These are phyloP conservation scores for Solanum corneliomulleri DNA, from an alignment of 257 asterid species.

Conservation along the genomic window DNA sequence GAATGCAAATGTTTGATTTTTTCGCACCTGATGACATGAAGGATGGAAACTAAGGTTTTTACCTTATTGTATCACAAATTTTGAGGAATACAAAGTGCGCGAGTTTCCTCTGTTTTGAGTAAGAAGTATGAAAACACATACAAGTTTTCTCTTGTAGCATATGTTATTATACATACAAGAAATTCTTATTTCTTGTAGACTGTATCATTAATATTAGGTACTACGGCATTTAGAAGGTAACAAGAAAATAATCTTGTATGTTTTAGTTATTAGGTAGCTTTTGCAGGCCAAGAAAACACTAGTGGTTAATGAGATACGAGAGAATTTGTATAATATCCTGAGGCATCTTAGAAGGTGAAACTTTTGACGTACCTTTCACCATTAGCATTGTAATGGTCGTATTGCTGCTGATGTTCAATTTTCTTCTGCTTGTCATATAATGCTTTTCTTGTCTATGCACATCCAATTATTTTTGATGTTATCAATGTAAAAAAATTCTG, in stretches of 20 bases:
- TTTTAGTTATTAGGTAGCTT: neutral
- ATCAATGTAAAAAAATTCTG: neutral
- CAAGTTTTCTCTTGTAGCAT: neutral
- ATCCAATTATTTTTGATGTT: neutral
- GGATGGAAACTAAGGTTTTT: neutral
- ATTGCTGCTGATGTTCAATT: neutral
- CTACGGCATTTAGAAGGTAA: neutral
- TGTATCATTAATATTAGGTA: neutral
- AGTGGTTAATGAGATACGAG: neutral
- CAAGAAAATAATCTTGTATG: neutral
- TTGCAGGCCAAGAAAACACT: neutral
- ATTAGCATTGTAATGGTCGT: neutral
- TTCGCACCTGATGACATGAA: constrained; percentile 12
- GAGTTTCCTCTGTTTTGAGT: neutral
- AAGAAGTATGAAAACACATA: neutral
- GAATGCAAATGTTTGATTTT: constrained; percentile 86
- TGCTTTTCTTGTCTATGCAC: neutral
- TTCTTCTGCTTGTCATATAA: neutral
- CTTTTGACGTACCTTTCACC: neutral
- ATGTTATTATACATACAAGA: neutral
- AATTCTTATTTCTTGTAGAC: neutral
- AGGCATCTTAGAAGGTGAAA: neutral
- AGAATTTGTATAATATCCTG: neutral
- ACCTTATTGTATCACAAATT: neutral
- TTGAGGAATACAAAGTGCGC: neutral